Evolutionary conservation across 2,329 filamentous ascomycete species (phyloP).

Genomic region (Cercospora berteroae): DNA sequence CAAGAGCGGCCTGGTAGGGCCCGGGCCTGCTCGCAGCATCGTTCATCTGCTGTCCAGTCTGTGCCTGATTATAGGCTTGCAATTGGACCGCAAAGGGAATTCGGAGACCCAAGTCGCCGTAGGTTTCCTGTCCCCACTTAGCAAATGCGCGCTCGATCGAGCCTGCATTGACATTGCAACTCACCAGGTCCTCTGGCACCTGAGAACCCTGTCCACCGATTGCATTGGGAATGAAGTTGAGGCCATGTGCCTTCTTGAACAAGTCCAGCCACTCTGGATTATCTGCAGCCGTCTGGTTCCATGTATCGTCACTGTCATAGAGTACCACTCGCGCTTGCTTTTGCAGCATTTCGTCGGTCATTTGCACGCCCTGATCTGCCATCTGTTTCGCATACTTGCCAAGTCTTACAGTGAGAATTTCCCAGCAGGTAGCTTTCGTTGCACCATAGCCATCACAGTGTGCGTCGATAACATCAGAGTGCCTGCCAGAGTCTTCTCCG

Average conservation of each 20-base stretch:
- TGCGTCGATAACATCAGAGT: conserved; percentile 9
- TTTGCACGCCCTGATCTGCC: conserved; percentile 39
- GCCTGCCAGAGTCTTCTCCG: conserved; percentile 9
- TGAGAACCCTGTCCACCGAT: conserved; percentile 35
- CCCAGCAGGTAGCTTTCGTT: conserved; percentile 47
- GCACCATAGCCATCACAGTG: conserved; percentile 12
- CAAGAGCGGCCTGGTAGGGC: conserved; percentile 18
- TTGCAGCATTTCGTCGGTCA: conserved; percentile 53
- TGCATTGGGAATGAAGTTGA: conserved; percentile 38
- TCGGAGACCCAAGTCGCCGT: conserved; percentile 38
- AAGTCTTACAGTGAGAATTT: conserved; percentile 49
- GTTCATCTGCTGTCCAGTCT: conserved; percentile 15
- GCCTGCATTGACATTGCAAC: conserved; percentile 1
- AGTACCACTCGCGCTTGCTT: conserved; percentile 47
- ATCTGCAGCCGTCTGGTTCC: conserved; percentile 45
- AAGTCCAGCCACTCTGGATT: conserved; percentile 49
- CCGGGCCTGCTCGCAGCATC: conserved; percentile 19
- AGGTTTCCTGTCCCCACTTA: conserved; percentile 29
- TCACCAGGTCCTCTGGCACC: conserved; percentile 36
- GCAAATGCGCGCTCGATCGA: conserved; percentile 1
- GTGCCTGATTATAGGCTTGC: conserved; percentile 32
- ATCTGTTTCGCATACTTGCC: conserved; percentile 46
- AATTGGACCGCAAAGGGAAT: conserved; percentile 37
- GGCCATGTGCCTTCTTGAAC: conserved; percentile 51
- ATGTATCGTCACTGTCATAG: conserved; percentile 50